Evolutionary conservation across 2,329 filamentous ascomycete genomes (phyloP), one percentile per base, ranked within the genome.

Genomic region (Colletotrichum abscissum): DNA sequence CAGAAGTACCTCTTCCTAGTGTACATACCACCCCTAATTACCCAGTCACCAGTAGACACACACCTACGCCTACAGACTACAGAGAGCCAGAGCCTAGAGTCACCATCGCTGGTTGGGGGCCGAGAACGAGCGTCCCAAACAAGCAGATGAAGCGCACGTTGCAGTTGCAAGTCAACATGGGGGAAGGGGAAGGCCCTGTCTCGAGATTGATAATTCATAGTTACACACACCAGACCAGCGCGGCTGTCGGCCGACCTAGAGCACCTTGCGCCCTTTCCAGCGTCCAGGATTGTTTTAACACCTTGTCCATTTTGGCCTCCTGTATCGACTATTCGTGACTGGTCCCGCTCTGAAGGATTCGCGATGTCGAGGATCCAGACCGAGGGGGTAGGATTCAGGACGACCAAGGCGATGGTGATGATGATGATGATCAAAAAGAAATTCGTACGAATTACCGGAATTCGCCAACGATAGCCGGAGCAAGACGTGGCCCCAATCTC

Each of bases 81-180:
- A 3, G 38, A 42, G 38, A 42, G 14, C 38, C 38, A 42, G 38
- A 42, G 38, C 38, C 38, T 42, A 42, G 38, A 42, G 38, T 42
- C 38, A 42, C 38, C 1, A 42, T 42, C 16, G 42, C 42, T 49
- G 42, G 19, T 49, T 49, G 64, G 69, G 69, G 69, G 69, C 69
- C 35, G 64, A 62, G 64, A 68, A 68, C 52, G 64, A 46, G 57
- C 57, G n/a, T 55, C 49, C 26, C 46, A 30, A 38, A 35, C 14
- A 24, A 49, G 35, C 30, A 58, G 52, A 26, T 28, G 28, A 22
- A 57, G 35, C 11, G 59, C 38, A 63, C n/a, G 24, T 12, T 63
- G 42, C 60, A 24, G 22, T 12, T 33, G 5, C 19, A 62, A 30
- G 9, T 30, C 24, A 7, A 63, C 38, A 52, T 49, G 42, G 42